phyloP scores from a whole-genome alignment of 306 rosid species.

The Boehmeria nivea region DNA sequence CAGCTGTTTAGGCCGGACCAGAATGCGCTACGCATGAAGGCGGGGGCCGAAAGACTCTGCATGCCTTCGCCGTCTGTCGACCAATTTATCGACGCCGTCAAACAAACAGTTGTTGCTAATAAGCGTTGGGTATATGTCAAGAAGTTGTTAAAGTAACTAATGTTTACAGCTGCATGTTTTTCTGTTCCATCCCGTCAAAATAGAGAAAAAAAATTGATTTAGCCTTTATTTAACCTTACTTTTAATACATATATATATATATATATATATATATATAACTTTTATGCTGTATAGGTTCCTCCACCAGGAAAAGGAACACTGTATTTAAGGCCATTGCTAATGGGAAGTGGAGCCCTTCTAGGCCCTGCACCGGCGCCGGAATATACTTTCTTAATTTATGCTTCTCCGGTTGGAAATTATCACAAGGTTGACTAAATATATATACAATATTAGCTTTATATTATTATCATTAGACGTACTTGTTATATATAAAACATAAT shows the following conservation, averaged over 20 bases:
- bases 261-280: no score
- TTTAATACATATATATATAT: no score
- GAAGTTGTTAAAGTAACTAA: no score
- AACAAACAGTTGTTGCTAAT: constrained; percentile 50
- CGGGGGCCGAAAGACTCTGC: constrained; percentile 57
- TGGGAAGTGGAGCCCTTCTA: constrained; percentile 50
- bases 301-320: constrained; percentile 59
- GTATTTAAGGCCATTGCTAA: constrained; percentile 58
- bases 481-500: no score
- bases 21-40: constrained; percentile 54
- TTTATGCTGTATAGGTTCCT: constrained; percentile 37
- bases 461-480: no score
- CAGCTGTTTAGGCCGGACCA: constrained; percentile 49
- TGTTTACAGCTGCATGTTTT: no score
- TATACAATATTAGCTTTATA: no score
- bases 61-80: constrained; percentile 55
- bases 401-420: constrained; percentile 45
- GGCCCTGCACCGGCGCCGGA: constrained; percentile 48
- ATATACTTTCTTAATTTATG: constrained; percentile 40
- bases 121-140: constrained; percentile 54
- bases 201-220: no score
- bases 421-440: no score
- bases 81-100: constrained; percentile 54
- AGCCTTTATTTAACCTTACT: no score
- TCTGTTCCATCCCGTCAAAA: not conserved